Evolutionary conservation across 2,329 filamentous ascomycete genomes (phyloP), one percentile per base, ranked within the genome.

Genomic region (Aaosphaeria pasadenensis): DNA sequence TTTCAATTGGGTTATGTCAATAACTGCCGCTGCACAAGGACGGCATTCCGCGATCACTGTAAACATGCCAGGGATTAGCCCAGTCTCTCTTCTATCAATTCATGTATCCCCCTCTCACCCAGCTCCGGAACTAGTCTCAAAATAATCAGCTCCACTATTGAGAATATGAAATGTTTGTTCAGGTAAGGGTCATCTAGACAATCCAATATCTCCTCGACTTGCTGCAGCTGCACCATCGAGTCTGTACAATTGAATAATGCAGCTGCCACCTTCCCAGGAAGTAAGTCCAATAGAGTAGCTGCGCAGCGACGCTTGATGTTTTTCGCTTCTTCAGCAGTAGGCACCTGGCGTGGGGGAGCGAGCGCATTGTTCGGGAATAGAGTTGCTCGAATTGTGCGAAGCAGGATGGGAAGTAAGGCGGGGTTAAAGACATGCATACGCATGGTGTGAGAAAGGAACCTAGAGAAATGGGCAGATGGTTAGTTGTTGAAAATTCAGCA

Each of bases 161-260:
- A 79, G 64, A 95, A 96, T 58, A 96, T 75, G 31, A 97, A 75
- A 72, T 96, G 91, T 74, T 91, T 95, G 73, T 99, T 99, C 72
- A 91, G 87, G 72, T 96, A 96, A 44, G 81, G 77, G 70, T 96
- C 91, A 11, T 81, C 82, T 56, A 96, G 86, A 35, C 91, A 76
- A 59, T 87, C 83, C 42, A 97, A 76, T 41, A 91, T 75, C 28
- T 75, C 74, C 46, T 75, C 74, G 29, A 81, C 72, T 52, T 78
- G 73, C 62, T 85, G 82, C 54, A 89, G 79, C 57, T 86, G 80
- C 51, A 74, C 70, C 40, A 83, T 70, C 79, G 74, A 45, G 36
- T 48, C 52, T 29, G 53, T 44, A 44, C 46, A 66, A 33, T 62
- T 62, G 44, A 71, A 67, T 43, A 67, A 66, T 9, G 52, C 45